Base-by-base conservation (phyloP, 495 filamentous ascomycete genomes). In the Annulohypoxylon moriforme region DNA sequence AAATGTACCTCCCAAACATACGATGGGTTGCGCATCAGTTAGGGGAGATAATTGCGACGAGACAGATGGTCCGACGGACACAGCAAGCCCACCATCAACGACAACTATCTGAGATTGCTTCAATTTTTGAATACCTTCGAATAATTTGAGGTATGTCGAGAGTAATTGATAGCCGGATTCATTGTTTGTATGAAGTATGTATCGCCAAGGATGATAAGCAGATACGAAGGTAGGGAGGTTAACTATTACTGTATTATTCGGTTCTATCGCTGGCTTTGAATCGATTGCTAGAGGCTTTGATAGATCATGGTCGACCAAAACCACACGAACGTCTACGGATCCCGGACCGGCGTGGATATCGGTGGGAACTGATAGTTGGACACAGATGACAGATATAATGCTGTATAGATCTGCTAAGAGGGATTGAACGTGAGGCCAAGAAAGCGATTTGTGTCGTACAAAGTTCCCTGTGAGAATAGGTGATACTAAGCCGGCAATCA, bases 1-100 rank as follows among this genome's bases (percentile, higher is more conserved):
- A 77, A 98, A 99, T 3, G 96, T 98, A 18, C 96, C 96, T 44
- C 95, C 96, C 33, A 98, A 89, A n/a, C 88, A 89, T 33, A 97
- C 91, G 4, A 80, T 75, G 11, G 76, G 58, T 59, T 83, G 78
- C 13, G 74, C 68, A 2, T 52, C 47, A 1, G 81, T 77, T 31
- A 73, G 77, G 3, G 73, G 42, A 1, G 69, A 47, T 24, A 72
- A 36, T 1, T 65, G 25, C 1, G 57, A 24, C 25, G 64, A n/a
- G 20, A 38, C 52, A 42, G 33, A 31, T 18, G 58, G 10, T 44
- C 65, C 58, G 27, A 75, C 67, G 44, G 77, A 77, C 60, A 87
- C 58, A 22, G 78, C 80, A 33, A 88, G 64, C 1, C 86, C 86
- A 5, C 84, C 85, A 50, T 82, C 79, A 4, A 88, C 81, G 5